phyloP scores from a whole-genome alignment of 2,329 filamentous ascomycete species.

The Nemania diffusa region DNA sequence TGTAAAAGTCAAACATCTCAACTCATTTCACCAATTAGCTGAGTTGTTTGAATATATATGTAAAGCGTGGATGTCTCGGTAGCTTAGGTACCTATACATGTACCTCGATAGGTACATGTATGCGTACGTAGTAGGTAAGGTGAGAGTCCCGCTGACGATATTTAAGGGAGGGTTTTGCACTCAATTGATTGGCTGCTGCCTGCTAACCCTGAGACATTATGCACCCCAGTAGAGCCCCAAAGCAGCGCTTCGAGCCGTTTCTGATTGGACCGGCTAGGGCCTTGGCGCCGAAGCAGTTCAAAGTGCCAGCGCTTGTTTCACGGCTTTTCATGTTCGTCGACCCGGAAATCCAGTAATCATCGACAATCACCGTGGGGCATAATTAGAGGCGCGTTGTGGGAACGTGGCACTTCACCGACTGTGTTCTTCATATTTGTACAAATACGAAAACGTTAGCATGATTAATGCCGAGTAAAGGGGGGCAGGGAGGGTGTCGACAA shows the following conservation, averaged over 20 bases:
- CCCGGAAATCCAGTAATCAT: conserved; percentile 12
- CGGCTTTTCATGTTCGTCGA: conserved; percentile 16
- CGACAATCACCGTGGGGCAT: background rate
- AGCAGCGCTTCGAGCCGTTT: conserved; percentile 36
- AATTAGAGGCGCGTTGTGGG: conserved; percentile 2
- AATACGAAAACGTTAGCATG: background rate
- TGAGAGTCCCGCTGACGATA: background rate
- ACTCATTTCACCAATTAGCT: too few relatives aligned
- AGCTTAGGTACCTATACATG: too few relatives aligned
- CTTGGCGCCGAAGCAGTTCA: conserved; percentile 21
- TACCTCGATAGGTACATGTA: too few relatives aligned
- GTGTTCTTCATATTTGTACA: background rate
- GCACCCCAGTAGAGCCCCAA: conserved; percentile 32
- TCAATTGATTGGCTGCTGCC: conserved; percentile 27
- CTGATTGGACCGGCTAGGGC: conserved; percentile 30
- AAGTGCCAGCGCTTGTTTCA: conserved; percentile 29
- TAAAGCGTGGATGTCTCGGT: too few relatives aligned
- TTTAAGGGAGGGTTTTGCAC: background rate
- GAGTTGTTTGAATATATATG: too few relatives aligned
- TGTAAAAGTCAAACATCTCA: too few relatives aligned
- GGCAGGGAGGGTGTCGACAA: background rate
- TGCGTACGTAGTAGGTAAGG: too few relatives aligned
- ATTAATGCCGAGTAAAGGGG: background rate
- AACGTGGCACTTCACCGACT: conserved; percentile 22
- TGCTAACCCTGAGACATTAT: conserved; percentile 28